These are phyloP conservation scores for Tuber aestivum DNA, from an alignment of 495 filamentous ascomycete genomes.

Conservation along the genomic window DNA sequence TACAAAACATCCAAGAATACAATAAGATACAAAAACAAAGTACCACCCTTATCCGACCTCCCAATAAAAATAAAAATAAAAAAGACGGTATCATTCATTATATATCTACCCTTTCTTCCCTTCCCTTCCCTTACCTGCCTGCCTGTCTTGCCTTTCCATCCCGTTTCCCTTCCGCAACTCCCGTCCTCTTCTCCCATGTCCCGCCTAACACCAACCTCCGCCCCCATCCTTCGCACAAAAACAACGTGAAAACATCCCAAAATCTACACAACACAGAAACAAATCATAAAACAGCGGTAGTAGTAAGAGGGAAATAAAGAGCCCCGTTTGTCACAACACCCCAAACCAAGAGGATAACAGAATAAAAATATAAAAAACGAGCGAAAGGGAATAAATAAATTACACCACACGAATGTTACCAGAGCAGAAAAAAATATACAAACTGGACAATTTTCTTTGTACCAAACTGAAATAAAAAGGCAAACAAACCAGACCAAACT, in stretches of 20 bases:
- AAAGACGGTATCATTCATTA: slow-evolving; percentile 5
- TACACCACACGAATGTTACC: neutral
- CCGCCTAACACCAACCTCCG: neutral
- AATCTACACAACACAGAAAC: neutral
- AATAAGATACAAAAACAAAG: neutral
- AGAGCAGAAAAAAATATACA: slow-evolving; percentile 15
- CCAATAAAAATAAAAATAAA: neutral
- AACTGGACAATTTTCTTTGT: neutral
- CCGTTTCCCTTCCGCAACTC: neutral
- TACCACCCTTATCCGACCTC: neutral
- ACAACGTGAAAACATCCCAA: neutral
- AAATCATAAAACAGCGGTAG: neutral
- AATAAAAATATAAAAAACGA: neutral
- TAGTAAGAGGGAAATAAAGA: slow-evolving; percentile 15
- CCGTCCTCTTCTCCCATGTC: neutral
- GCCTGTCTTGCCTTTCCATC: neutral
- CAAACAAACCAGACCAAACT: neutral
- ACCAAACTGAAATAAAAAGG: neutral
- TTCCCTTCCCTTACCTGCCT: neutral
- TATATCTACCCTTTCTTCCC: slow-evolving; percentile 3
- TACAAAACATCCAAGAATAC: neutral
- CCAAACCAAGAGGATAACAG: slow-evolving; percentile 10
- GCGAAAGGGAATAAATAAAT: slow-evolving; percentile 1
- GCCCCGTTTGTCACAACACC: neutral
- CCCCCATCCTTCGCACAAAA: neutral